phyloP scores from a whole-genome alignment of 176 grass and related monocot genomes.

The sorghum (Sorghum bicolor) region Sorghum_bicolor_NCBIv3 NC_012876.2:11509001-11509500 shows the following conservation, averaged over 20 bases:
- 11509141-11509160: too few species aligned
- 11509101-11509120: too few species aligned
- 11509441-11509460: not conserved
- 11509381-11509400: not conserved
- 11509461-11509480: not conserved
- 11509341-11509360: slow-evolving; percentile 6
- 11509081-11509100: too few species aligned
- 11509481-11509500: not conserved
- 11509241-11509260: not conserved
- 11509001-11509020: too few species aligned
- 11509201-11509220: not conserved
- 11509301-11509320: slow-evolving; percentile 5
- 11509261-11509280: slow-evolving; percentile 10
- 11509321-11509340: slow-evolving; percentile 1
- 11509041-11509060: too few species aligned
- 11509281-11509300: not conserved
- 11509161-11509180: not conserved
- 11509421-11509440: not conserved
- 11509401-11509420: not conserved
- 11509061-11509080: too few species aligned
- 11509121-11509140: too few species aligned
- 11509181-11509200: not conserved
- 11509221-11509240: not conserved
- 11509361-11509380: not conserved
- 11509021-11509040: too few species aligned